Base-by-base conservation (phyloP, 495 filamentous ascomycete genomes). In the Penicillium manginii region DNA sequence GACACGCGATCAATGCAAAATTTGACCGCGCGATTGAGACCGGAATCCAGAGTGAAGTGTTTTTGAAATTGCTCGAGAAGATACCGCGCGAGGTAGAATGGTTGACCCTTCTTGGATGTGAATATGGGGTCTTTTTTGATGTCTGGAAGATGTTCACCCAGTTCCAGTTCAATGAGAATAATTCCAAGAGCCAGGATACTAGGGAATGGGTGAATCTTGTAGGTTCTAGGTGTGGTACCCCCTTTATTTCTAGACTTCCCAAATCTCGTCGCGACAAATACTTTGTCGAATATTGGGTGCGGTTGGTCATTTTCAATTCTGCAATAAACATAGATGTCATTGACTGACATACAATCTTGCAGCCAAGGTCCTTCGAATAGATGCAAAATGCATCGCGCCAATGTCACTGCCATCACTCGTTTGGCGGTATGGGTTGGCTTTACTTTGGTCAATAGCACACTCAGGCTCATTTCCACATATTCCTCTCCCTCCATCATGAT, bases 341-440 rank as follows among this genome's bases (percentile, higher is more conserved):
- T 40, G 15, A 62, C 50, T 2, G 22, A 54, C 17, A 59, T 23
- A 7, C 47, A 58, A 4, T 29, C 23, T 15, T 35, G 23, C 9
- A 62, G 46, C 60, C 60, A 62, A 2, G 60, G 60, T 22, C 60
- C 55, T 26, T 55, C 55, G 4, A 62, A 33, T 11, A 62, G 50
- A 23, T 62, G 60, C 7, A 62, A 47, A 26, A 62, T 21, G n/a
- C 47, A 53, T 26, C 55, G 55, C 1, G 55, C 55, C 26, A 62
- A 42, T 7, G 58, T 62, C 11, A 62, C 55, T 0, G 55, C 60
- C 22, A 62, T 29, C 12, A 62, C 60, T 47, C 60, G 11, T 31
- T 63, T 63, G 3, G 57, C 45, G 6, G 57, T 31, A 21, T 56
- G 60, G 2, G 61, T 55, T 19, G 57, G 61, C 17, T 51, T 63